Evolutionary conservation across 1,284 basidiomycete species (phyloP), one percentile per base, ranked within the genome.

Genomic region (Moniliella sp.): DNA sequence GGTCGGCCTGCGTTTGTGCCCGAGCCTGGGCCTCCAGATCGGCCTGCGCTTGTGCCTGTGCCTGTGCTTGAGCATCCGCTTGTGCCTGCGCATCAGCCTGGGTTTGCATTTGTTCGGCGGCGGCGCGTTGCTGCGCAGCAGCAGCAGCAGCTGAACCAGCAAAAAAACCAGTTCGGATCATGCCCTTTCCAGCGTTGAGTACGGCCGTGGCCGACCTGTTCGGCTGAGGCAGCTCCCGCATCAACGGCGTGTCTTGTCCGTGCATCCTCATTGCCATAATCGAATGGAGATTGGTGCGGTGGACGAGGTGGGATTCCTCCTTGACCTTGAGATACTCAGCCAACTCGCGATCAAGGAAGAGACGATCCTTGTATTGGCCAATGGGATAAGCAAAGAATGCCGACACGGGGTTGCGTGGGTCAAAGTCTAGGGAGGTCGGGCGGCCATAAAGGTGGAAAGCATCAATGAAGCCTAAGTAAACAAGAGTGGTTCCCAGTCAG

Each of bases 261-360:
- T 50, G 39, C 55, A 58, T 58, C 3, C 55, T 37, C 12, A 50
- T 52, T 5, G 53, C 45, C 53, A 58, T 58, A 37, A 58, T 47
- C 28, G 48, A 50, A 27, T 55, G 49, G 27, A 58, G 35, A 12
- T 51, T 39, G 31, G 44, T 30, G 5, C 55, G 40, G 7, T 45
- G 43, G 19, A 45, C 45, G 27, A 56, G 32, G 25, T 57, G 50
- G 18, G 54, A 47, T 34, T 78, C 77, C 35, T 79, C 75, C 30
- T 78, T 68, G 36, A 76, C 74, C 55, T 88, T 78, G 43, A 82
- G 65, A 19, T 63, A 64, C 57, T 86, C 76, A 10, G 78, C 79
- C 9, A 73, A 65, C 46, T 84, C 81, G 31, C 82, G 72, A 40
- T 83, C 79, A 35, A 94, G 67, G 68, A 93, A 94, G 13, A 93